Conservation (phyloP, 192 early-diverging fungal species). For the Helicostylum pulchrum region DNA sequence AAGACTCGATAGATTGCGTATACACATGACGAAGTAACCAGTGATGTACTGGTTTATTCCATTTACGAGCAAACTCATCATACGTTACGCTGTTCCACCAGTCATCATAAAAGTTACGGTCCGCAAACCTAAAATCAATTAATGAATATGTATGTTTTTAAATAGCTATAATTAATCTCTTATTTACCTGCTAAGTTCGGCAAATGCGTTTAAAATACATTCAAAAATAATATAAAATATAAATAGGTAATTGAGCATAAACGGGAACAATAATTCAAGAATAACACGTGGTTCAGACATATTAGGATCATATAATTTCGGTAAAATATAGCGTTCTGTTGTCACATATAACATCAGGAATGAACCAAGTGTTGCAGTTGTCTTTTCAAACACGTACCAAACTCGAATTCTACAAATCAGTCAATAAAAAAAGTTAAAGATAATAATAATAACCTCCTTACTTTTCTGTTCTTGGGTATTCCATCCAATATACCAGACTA, state of each 20-base stretch:
- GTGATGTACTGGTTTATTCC: constrained; percentile 96
- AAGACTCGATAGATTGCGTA: constrained; percentile 71
- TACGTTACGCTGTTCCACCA: constrained; percentile 94
- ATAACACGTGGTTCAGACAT: constrained; percentile 55
- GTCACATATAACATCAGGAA: constrained; percentile 82
- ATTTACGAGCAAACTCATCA: constrained; percentile 94
- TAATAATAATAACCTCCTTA: constrained; percentile 32
- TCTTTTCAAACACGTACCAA: constrained; percentile 85
- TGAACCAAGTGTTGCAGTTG: constrained; percentile 70
- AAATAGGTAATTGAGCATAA: constrained; percentile 88
- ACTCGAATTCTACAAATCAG: constrained; percentile 64
- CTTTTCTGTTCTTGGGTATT: constrained; percentile 83
- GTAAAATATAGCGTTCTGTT: constrained; percentile 85
- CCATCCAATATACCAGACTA: constrained; percentile 88
- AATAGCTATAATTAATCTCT: constrained; percentile 3
- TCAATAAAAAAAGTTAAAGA: constrained; percentile 3
- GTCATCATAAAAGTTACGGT: constrained; percentile 97
- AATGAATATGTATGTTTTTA: not conserved
- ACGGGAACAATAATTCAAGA: constrained; percentile 77
- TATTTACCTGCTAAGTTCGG: constrained; percentile 84
- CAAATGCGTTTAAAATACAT: constrained; percentile 94
- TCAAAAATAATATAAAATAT: constrained; percentile 97
- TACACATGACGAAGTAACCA: constrained; percentile 92
- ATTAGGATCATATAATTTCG: constrained; percentile 66
- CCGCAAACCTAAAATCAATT: constrained; percentile 72